These are phyloP conservation scores for Cadophora sp. DNA, from an alignment of 2,329 filamentous ascomycete species.

Conservation along the genomic window DNA sequence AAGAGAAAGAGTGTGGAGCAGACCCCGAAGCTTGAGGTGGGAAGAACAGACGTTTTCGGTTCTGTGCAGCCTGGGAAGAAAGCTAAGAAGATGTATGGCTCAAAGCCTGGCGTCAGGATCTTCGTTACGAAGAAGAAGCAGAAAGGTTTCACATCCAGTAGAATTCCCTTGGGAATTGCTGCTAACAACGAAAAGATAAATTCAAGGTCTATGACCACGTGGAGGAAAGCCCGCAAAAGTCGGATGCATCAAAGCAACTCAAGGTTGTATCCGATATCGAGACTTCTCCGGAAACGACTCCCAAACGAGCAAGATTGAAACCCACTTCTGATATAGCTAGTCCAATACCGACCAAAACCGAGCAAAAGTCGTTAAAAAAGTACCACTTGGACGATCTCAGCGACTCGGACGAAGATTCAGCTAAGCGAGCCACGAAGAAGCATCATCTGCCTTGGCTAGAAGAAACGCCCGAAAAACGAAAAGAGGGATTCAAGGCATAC, in stretches of 20 bases:
- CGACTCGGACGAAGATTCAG: background rate
- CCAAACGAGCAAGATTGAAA: background rate
- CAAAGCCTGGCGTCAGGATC: background rate
- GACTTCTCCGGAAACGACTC: constrained; percentile 11
- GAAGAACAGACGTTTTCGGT: constrained; percentile 33
- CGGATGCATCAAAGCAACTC: background rate
- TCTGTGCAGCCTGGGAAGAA: background rate
- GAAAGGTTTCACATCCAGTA: background rate
- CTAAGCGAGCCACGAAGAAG: constrained; percentile 3
- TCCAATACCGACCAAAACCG: background rate
- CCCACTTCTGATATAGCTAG: background rate
- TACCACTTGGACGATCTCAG: background rate
- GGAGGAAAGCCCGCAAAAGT: constrained; percentile 8
- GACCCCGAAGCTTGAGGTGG: constrained; percentile 20
- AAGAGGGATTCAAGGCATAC: constrained; percentile 23
- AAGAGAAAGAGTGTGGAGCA: constrained; percentile 35
- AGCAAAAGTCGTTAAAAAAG: constrained; percentile 6
- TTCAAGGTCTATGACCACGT: background rate
- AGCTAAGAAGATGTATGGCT: background rate
- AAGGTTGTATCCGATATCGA: constrained; percentile 2
- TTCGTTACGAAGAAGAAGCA: background rate
- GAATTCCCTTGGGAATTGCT: background rate
- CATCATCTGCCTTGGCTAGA: background rate
- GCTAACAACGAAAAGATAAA: constrained; percentile 11
- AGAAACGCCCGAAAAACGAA: constrained; percentile 21